Conservation (phyloP, 1,284 basidiomycete species). For the Ganoderma meredithae region DNA sequence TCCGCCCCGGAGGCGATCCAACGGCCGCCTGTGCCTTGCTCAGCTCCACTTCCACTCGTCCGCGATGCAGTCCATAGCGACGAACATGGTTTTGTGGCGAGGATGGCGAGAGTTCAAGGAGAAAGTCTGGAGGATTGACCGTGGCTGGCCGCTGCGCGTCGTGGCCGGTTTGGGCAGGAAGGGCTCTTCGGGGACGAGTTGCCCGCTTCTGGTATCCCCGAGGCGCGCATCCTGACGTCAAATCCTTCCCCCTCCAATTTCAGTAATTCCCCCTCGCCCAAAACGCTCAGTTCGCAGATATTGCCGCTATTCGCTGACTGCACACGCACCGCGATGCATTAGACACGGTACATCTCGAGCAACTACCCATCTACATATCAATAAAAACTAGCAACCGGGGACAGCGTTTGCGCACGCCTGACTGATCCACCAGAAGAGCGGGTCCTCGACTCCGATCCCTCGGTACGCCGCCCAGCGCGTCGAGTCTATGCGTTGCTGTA, state of each 20-base stretch:
- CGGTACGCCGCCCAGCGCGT: constrained; percentile 19
- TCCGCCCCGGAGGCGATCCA: background rate
- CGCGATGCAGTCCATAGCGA: background rate
- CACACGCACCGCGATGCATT: background rate
- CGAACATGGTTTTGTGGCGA: background rate
- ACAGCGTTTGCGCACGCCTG: background rate
- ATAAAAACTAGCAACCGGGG: background rate
- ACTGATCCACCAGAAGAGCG: constrained; percentile 11
- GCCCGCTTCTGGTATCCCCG: background rate
- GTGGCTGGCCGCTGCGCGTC: background rate
- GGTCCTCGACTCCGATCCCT: constrained; percentile 25
- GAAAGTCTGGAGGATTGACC: no score
- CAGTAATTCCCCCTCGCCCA: background rate
- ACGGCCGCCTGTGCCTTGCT: background rate
- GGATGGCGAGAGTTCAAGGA: background rate
- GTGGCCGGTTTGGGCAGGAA: constrained; percentile 5
- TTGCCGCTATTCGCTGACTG: background rate
- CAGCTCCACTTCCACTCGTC: background rate
- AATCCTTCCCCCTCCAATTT: background rate
- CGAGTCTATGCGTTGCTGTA: background rate
- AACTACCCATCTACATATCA: background rate
- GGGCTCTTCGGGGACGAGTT: background rate
- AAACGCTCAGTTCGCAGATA: background rate
- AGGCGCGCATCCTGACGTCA: background rate
- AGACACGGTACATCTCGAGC: background rate